These are phyloP conservation scores for Kwoniella pini DNA, from an alignment of 768 basidiomycete species.

Conservation along the genomic window DNA sequence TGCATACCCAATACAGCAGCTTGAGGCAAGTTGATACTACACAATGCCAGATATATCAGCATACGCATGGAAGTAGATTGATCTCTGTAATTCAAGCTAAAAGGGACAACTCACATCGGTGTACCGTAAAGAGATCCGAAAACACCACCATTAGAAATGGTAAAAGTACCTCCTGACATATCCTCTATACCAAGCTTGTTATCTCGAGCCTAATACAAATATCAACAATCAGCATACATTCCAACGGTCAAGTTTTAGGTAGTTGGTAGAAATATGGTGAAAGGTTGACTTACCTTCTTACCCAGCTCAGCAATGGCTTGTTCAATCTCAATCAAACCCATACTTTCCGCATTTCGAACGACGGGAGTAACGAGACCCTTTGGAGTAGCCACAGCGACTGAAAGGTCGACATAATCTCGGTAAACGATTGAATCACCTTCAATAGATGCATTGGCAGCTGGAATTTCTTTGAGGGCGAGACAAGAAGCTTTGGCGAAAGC, in stretches of 20 bases:
- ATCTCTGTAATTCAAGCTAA: too few species aligned
- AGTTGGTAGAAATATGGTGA: background rate
- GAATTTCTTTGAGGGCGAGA: constrained; percentile 86
- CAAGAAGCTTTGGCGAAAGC: constrained; percentile 87
- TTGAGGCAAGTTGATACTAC: constrained; percentile 85
- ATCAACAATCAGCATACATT: background rate
- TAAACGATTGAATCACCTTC: constrained; percentile 89
- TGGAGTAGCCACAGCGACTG: constrained; percentile 94
- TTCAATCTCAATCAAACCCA: constrained; percentile 90
- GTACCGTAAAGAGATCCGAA: constrained; percentile 97
- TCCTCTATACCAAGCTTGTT: constrained; percentile 95
- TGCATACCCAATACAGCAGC: constrained; percentile 97
- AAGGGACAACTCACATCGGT: constrained; percentile 64
- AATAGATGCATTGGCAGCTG: constrained; percentile 89
- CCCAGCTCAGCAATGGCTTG: constrained; percentile 86
- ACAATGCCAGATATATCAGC: background rate
- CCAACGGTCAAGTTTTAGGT: too few species aligned
- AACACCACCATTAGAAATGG: constrained; percentile 98
- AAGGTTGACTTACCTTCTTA: constrained; percentile 63
- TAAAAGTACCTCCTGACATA: constrained; percentile 98
- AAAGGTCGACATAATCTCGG: constrained; percentile 69
- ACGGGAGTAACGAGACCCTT: constrained; percentile 97
- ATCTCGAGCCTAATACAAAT: constrained; percentile 66
- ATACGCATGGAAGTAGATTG: too few species aligned
- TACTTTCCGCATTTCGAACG: constrained; percentile 80